These are phyloP conservation scores for Ceratocystis papillata DNA, from an alignment of 2,329 filamentous ascomycete species.

Conservation along the genomic window DNA sequence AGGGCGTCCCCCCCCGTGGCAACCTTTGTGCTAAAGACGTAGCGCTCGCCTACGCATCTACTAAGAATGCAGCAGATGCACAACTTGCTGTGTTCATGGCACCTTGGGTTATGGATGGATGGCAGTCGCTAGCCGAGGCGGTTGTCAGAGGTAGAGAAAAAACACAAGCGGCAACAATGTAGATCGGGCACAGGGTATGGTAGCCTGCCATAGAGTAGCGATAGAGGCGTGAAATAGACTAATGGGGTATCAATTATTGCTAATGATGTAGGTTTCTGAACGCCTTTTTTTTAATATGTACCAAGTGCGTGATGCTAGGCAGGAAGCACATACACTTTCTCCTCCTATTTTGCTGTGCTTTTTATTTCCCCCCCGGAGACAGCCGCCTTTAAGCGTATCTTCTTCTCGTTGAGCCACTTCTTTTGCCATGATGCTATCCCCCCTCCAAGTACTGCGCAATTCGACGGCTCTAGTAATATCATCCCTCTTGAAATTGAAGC, in stretches of 20 bases:
- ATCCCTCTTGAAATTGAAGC: slow-evolving; percentile 62
- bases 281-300: too few relatives aligned
- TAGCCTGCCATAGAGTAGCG: background rate
- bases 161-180: background rate
- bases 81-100: slow-evolving; percentile 68
- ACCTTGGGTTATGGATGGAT: slow-evolving; percentile 62
- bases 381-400: slow-evolving; percentile 55
- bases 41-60: slow-evolving; percentile 62
- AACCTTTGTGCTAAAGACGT: slow-evolving; percentile 58
- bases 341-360: background rate
- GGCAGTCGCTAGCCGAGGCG: slow-evolving; percentile 45
- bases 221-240: slow-evolving; percentile 5
- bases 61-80: slow-evolving; percentile 59
- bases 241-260: background rate
- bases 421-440: slow-evolving; percentile 74
- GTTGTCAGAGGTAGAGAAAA: slow-evolving; percentile 25
- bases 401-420: slow-evolving; percentile 61
- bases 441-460: slow-evolving; percentile 67
- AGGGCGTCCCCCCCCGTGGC: slow-evolving; percentile 62
- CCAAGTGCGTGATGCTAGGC: background rate
- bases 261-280: background rate
- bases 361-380: slow-evolving; percentile 33
- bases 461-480: slow-evolving; percentile 62
- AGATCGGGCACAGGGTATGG: background rate
- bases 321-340: background rate